Conservation (phyloP, 148 eudicot genomes). For the Nepenthes gracilis region DNA sequence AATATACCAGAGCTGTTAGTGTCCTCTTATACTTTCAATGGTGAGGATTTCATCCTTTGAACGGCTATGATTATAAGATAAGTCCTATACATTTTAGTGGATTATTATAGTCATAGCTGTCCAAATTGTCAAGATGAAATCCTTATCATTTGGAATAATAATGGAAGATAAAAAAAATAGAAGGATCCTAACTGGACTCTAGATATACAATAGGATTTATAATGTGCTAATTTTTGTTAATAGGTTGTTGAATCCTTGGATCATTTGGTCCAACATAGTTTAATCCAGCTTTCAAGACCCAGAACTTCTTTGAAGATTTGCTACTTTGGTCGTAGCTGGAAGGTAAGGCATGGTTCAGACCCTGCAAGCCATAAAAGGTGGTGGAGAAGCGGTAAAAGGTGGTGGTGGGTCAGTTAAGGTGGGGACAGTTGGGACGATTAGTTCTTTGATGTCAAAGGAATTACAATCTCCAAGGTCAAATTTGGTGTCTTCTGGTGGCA, state of each 20-base stretch:
- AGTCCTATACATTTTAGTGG: no score
- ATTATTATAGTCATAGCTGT: no score
- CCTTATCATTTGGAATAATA: no score
- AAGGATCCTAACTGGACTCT: no score
- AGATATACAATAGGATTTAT: no score
- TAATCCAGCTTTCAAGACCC: not conserved
- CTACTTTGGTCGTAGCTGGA: not conserved
- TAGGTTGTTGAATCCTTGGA: not conserved
- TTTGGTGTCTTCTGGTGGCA: constrained; percentile 9
- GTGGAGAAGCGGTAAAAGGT: constrained; percentile 19
- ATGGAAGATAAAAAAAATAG: no score
- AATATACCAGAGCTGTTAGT: no score
- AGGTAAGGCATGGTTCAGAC: constrained; percentile 44
- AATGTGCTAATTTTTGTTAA: not conserved
- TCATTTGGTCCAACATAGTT: not conserved
- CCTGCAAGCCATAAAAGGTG: constrained; percentile 67
- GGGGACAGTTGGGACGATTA: constrained; percentile 65
- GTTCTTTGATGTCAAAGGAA: constrained; percentile 72
- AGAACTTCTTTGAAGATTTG: no score
- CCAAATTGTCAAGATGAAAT: no score
- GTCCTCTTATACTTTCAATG: no score
- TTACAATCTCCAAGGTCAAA: constrained; percentile 20
- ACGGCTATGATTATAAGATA: no score
- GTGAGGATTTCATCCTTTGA: no score
- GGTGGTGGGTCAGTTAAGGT: constrained; percentile 57